Evolutionary conservation across 768 basidiomycete genomes (phyloP), one percentile per base, ranked within the genome.

Genomic region (Mycena maculata): DNA sequence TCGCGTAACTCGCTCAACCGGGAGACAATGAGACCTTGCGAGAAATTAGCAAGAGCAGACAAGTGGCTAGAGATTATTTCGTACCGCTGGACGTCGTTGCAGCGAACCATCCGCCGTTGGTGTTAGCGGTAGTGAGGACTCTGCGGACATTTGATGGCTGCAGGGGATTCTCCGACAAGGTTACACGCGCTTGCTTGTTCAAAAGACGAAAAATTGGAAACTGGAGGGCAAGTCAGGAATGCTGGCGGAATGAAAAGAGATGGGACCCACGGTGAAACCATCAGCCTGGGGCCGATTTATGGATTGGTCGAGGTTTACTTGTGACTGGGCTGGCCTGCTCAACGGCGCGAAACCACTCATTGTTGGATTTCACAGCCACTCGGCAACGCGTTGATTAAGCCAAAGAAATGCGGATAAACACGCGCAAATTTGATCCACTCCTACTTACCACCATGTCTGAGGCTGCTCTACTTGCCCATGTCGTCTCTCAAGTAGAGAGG

Each of bases 161-260:
- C 1, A 76, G 54, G 20, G 84, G 79, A 20, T 84, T 72, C 1
- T 83, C 78, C 16, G 92, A 94, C 10, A 94, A 75, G 53, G 84
- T 82, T 45, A 92, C 81, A 68, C 93, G 90, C 38, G 86, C 79
- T 54, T 88, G 87, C 74, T 91, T 93, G 76, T 86, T 86, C 47
- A 87, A 73, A 39, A 83, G 82, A 22, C 83, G 82, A 71, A 86
- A 84, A 27, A 77, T 75, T 4, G 86, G 85, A 72, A 80, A 87
- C 86, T 87, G 25, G 36, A 28, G 18, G n/a, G 15, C 33, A 25
- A 62, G 63, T 55, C n/a, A 63, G 65, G 22, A 39, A 64, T 28
- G 38, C 11, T 30, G 47, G 33, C 49, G 59, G 57, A 28, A 33
- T 60, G 16, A 60, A 57, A 65, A 69, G 28, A 33, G 13, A 36